Percentiles rank a stretch among this genome's conserved stretches.
These are phyloP conservation scores for Myxozyma udenii DNA, from an alignment of 805 yeast genomes.

Conservation along the genomic window DNA sequence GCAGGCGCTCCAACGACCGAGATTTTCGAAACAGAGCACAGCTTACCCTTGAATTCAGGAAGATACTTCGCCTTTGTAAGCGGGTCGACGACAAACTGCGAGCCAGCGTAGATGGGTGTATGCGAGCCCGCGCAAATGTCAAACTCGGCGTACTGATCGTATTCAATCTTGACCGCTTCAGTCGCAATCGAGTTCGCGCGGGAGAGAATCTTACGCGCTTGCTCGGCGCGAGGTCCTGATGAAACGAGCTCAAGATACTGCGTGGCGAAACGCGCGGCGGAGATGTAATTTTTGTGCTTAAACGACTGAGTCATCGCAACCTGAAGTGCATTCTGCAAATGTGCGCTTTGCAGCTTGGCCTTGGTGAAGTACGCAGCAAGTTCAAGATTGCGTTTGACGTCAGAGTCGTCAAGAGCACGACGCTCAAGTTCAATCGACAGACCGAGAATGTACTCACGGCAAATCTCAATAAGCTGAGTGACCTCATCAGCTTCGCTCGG, in stretches of 20 bases:
- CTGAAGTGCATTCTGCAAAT: slow-evolving; percentile 81
- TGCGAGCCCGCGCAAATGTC: slow-evolving; percentile 82
- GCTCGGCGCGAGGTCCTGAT: slow-evolving; percentile 71
- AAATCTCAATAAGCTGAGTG: slow-evolving; percentile 61
- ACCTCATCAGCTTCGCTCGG: slow-evolving; percentile 78
- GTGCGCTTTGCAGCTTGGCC: slow-evolving; percentile 76
- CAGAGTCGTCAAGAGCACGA: slow-evolving; percentile 63
- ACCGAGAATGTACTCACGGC: slow-evolving; percentile 90
- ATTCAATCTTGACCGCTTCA: slow-evolving; percentile 87
- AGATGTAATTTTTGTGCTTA: slow-evolving; percentile 80
- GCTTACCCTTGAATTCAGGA: slow-evolving; percentile 67
- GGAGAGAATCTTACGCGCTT: slow-evolving; percentile 73
- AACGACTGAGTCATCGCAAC: slow-evolving; percentile 94
- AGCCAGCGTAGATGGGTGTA: slow-evolving; percentile 84
- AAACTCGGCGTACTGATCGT: slow-evolving; percentile 87
- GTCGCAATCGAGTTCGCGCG: slow-evolving; percentile 75
- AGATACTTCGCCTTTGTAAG: slow-evolving; percentile 88
- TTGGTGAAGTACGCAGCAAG: slow-evolving; percentile 93
- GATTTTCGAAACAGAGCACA: slow-evolving; percentile 71
- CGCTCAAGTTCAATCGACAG: slow-evolving; percentile 86
- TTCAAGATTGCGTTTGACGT: slow-evolving; percentile 82
- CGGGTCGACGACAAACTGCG: slow-evolving; percentile 68
- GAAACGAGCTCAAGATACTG: slow-evolving; percentile 70
- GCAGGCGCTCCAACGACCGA: slow-evolving; percentile 88
- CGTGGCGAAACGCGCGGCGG: slow-evolving; percentile 85